Evolutionary conservation across 495 filamentous ascomycete genomes (phyloP), one percentile per base, ranked within the genome.

Genomic region (Penicillium maclennaniae): DNA sequence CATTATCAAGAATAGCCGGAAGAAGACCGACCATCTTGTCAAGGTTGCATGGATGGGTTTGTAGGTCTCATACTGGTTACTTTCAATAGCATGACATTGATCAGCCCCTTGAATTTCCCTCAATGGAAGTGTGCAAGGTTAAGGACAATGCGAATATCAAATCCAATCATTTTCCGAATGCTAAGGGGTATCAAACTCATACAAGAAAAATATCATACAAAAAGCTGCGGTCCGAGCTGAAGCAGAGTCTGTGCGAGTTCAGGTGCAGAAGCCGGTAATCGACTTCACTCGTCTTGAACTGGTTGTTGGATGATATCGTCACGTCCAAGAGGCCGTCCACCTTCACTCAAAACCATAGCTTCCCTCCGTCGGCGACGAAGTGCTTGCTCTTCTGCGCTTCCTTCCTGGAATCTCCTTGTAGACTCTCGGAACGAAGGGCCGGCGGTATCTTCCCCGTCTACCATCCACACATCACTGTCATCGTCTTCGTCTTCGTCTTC

Each of bases 21-120:
- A 91, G 78, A 95, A 93, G 78, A 79, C 82, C 12, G 93, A 97
- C 66, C 92, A 96, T 71, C 70, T 96, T 56, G 85, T 89, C 16
- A 97, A 96, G 71, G 70, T 89, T 49, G 69, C 76, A 28, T 89
- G 87, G 86, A 80, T 81, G 57, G 86, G 86, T 3, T 58, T 88
- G 43, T 88, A 73, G 60, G 20, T 39, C 34, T 20, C 44, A 47
- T 51, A 45, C 28, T 43, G 40, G 46, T 47, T 48, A 55, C n/a
- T 19, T 37, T 17, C 16, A 40, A 23, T 49, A 48, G 23, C 25
- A 45, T 45, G 4, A 37, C 27, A 56, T 51, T 51, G 45, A 55
- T 51, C 26, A 45, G 39, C 43, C 50, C 12, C 17, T 9, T 58
- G 15, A 51, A 53, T 31, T 23, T 5, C 1, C 27, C 31, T 34